These are phyloP conservation scores for Pseudoneurospora amorphoporcata DNA, from an alignment of 495 filamentous ascomycete species.

Conservation along the genomic window DNA sequence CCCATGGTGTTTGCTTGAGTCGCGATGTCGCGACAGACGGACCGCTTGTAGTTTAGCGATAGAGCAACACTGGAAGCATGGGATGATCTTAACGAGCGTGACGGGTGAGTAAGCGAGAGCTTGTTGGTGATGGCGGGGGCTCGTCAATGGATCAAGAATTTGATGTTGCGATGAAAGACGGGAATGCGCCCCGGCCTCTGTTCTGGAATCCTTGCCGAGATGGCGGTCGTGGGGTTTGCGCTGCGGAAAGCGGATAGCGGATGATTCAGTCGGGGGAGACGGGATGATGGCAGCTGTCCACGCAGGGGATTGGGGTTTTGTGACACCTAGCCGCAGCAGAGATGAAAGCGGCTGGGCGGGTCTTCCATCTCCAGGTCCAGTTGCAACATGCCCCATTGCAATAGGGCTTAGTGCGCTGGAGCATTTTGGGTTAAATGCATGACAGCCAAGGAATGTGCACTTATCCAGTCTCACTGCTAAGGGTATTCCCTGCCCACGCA, in stretches of 20 bases:
- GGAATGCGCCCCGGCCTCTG: conserved; percentile 17
- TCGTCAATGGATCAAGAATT: conserved; percentile 18
- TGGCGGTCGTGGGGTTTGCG: conserved; percentile 19
- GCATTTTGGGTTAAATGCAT: neutral
- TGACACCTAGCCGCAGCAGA: neutral
- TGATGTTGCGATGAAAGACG: conserved; percentile 9
- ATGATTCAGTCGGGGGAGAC: conserved; percentile 14
- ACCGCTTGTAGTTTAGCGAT: neutral
- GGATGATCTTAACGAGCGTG: conserved; percentile 13
- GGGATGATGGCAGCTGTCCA: neutral
- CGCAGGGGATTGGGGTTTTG: neutral
- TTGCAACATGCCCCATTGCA: neutral
- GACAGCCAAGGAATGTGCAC: neutral
- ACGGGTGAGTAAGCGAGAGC: conserved; percentile 4
- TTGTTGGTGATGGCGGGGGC: conserved; percentile 10
- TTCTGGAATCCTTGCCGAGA: conserved; percentile 15
- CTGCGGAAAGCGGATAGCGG: conserved; percentile 2
- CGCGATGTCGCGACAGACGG: neutral
- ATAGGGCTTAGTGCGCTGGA: neutral
- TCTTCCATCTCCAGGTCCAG: neutral
- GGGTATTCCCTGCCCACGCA: neutral
- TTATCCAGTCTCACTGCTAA: neutral
- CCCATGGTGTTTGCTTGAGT: conserved; percentile 48
- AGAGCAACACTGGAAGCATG: neutral
- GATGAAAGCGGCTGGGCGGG: neutral